Conservation (phyloP, 202 grass and related monocot genomes). For the Panicum hallii region DNA sequence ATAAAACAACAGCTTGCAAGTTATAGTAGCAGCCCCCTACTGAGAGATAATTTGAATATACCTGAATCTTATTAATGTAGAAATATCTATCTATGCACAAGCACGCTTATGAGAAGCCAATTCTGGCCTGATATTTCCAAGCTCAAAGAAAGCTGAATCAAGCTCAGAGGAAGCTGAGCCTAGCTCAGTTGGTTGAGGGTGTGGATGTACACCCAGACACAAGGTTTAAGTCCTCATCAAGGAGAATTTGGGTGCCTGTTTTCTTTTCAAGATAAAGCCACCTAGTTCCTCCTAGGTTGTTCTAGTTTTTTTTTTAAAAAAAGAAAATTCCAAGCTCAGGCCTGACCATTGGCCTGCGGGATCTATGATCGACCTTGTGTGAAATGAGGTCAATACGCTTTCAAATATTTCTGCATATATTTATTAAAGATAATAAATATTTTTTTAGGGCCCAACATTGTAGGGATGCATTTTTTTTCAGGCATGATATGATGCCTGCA, state of each 20-base stretch:
- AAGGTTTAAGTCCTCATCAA: too few species aligned
- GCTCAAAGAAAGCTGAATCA: not conserved
- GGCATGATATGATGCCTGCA: not conserved
- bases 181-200: too few species aligned
- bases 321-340: not conserved
- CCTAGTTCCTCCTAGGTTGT: too few species aligned
- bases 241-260: too few species aligned
- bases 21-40: conserved; percentile 7
- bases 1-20: conserved; percentile 7
- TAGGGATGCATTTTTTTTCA: not conserved
- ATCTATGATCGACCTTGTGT: not conserved
- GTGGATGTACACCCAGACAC: too few species aligned
- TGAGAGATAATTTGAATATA: conserved; percentile 30
- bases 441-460: not conserved
- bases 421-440: not conserved
- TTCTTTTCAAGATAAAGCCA: too few species aligned
- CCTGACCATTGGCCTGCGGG: not conserved
- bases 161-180: too few species aligned
- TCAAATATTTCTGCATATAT: not conserved
- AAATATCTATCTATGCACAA: not conserved
- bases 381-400: not conserved
- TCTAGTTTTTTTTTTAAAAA: too few species aligned
- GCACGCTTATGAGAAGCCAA: not conserved
- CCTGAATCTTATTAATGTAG: not conserved
- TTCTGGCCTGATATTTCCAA: not conserved